Conservation (phyloP, 768 basidiomycete species). For the Tricholoma sp. region DNA sequence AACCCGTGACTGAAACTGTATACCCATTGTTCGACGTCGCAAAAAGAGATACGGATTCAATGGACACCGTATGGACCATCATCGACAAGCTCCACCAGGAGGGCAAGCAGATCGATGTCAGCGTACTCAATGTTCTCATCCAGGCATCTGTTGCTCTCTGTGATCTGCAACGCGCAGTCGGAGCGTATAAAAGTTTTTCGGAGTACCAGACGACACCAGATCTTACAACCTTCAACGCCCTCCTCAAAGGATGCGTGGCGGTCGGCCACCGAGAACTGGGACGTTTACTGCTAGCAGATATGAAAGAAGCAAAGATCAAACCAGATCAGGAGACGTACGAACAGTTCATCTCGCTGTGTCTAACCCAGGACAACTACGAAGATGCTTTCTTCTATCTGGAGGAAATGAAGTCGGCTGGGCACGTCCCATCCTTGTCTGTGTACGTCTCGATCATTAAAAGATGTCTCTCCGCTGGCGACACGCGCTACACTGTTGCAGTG, state of each 20-base stretch:
- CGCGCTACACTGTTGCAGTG: slow-evolving; percentile 57
- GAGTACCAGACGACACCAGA: slow-evolving; percentile 55
- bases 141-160: slow-evolving; percentile 53
- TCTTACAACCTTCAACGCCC: slow-evolving; percentile 61
- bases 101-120: slow-evolving; percentile 47
- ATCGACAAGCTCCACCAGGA: slow-evolving; percentile 57
- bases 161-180: slow-evolving; percentile 74
- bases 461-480: slow-evolving; percentile 53
- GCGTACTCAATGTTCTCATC: slow-evolving; percentile 63
- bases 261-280: slow-evolving; percentile 62
- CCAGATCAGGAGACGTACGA: slow-evolving; percentile 62
- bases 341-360: slow-evolving; percentile 61
- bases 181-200: slow-evolving; percentile 61
- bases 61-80: slow-evolving; percentile 62
- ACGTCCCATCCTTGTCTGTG: slow-evolving; percentile 46
- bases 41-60: slow-evolving; percentile 37
- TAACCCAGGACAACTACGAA: slow-evolving; percentile 71
- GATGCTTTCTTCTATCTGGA: slow-evolving; percentile 88
- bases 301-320: slow-evolving; percentile 51
- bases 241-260: slow-evolving; percentile 60
- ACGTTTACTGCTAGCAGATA: slow-evolving; percentile 59
- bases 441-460: slow-evolving; percentile 60
- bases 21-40: slow-evolving; percentile 45
- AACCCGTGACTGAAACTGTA: slow-evolving; percentile 46
- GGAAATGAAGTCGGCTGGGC: slow-evolving; percentile 69